These are phyloP conservation scores for Leccinum variicolor DNA, from an alignment of 768 basidiomycete species.

Conservation along the genomic window DNA sequence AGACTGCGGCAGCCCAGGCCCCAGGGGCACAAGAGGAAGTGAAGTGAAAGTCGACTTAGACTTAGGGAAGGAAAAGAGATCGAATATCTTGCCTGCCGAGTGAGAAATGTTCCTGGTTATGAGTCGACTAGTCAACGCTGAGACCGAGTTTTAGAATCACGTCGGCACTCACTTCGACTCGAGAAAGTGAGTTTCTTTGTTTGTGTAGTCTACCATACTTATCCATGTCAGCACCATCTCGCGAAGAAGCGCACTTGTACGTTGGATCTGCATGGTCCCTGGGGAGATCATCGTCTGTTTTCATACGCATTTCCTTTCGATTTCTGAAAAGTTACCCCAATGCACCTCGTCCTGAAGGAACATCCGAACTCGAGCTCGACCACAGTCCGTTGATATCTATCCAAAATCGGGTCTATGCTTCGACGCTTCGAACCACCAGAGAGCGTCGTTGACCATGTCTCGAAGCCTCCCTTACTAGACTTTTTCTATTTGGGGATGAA, in stretches of 20 bases:
- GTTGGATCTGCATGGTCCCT: conserved; percentile 83
- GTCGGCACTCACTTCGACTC: conserved; percentile 71
- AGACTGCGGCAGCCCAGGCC: not conserved
- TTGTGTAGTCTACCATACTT: not conserved
- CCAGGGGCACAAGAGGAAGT: conserved; percentile 30
- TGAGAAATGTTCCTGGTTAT: conserved; percentile 30
- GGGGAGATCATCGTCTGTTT: conserved; percentile 84
- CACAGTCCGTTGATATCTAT: conserved; percentile 75
- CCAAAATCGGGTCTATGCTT: conserved; percentile 71
- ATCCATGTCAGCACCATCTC: conserved; percentile 52
- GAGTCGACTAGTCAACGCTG: not conserved
- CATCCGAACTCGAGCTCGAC: conserved; percentile 78
- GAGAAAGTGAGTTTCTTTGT: conserved; percentile 59
- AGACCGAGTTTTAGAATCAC: conserved; percentile 52
- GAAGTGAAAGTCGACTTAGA: conserved; percentile 52
- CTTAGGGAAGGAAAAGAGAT: conserved; percentile 29
- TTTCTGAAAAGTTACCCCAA: conserved; percentile 85
- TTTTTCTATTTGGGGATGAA: conserved; percentile 70
- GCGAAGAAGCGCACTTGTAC: conserved; percentile 77
- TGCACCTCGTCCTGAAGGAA: conserved; percentile 55
- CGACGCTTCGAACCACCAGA: conserved; percentile 70
- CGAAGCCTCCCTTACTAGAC: conserved; percentile 78
- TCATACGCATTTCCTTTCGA: conserved; percentile 83
- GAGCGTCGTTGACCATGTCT: conserved; percentile 75
- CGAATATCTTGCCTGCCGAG: conserved; percentile 68